Base-by-base conservation (phyloP, 805 yeast genomes). In the Myxozyma neglecta region DNA sequence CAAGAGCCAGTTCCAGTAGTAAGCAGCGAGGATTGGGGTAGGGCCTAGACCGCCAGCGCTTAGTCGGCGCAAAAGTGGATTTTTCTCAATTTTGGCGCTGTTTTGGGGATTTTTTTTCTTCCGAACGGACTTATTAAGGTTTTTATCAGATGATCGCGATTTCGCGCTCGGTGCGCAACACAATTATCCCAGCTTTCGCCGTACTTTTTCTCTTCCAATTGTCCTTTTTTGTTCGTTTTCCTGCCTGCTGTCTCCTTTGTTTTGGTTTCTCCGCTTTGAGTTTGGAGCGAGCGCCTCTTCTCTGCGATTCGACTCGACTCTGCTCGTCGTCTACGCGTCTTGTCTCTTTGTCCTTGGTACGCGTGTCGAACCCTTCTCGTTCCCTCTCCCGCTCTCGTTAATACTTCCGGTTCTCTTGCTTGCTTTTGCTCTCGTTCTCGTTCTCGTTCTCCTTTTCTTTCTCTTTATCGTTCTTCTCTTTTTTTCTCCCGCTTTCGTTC, bases 121-220 rank as follows among this genome's bases (percentile, higher is more conserved):
- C 29, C 29, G 29, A 3, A 20, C 20, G 32, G 10, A 4, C 20
- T n/a, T 10, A 13, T 13, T 18, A n/a, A 46, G 2, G 14, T n/a
- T 40, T 59, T 59, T 59, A 59, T 59, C 62, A 54, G 62, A 59
- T 59, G 59, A 59, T 59, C 62, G 62, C 57, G 62, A 59, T 59
- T 24, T 24, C 29, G 29, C 2, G 29, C 29, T 24, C 29, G 29
- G 29, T 24, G 29, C 29, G 29, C 29, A 24, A 24, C 29, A 24
- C n/a, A n/a, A n/a, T n/a, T n/a, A n/a, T 24, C 29, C 29, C 14
- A 43, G 13, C 52, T 14, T 10, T 35, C 11, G 51, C 40, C 42
- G 55, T 46, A 14, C 29, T 24, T 24, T 24, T 5, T 24, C 29
- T 24, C 46, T 5, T 40, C 50, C 48, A 13, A 9, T 16, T n/a